These are phyloP conservation scores for Hypericum androsaemum DNA, from an alignment of 345 rosid species.

Conservation along the genomic window DNA sequence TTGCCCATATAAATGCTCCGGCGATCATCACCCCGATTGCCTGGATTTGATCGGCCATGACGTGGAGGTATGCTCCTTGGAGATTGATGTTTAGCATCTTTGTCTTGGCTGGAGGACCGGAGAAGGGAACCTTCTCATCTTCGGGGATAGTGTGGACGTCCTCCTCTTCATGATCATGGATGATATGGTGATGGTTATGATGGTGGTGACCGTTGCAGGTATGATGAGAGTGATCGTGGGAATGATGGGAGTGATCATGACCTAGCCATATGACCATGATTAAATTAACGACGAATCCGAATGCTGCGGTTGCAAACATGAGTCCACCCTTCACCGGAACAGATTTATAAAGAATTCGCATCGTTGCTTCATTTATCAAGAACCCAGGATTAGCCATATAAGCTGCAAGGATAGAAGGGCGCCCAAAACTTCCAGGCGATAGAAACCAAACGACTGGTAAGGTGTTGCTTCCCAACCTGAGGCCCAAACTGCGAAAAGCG, in stretches of 20 bases:
- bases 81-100: constrained; percentile 54
- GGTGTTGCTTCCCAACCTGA: constrained; percentile 75
- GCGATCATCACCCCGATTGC: constrained; percentile 75
- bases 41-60: constrained; percentile 66
- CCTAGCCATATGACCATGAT: constrained; percentile 70
- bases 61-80: constrained; percentile 77
- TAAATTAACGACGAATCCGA: constrained; percentile 61
- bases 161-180: constrained; percentile 16
- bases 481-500: constrained; percentile 65
- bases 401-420: constrained; percentile 73
- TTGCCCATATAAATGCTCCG: constrained; percentile 56
- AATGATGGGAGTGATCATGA: constrained; percentile 36
- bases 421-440: constrained; percentile 66
- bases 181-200: background rate
- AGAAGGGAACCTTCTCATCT: constrained; percentile 28
- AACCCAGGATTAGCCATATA: constrained; percentile 65
- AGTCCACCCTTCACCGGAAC: constrained; percentile 46
- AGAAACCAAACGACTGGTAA: constrained; percentile 56
- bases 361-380: constrained; percentile 52
- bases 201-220: background rate
- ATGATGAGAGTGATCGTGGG: constrained; percentile 13
- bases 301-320: constrained; percentile 65
- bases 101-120: constrained; percentile 17
- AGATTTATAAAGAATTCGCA: constrained; percentile 42
- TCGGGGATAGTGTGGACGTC: constrained; percentile 15